Percentiles rank a stretch among this genome's conserved stretches.
phyloP scores from a whole-genome alignment of 371 early-diverging fungal genomes.

The Blakeslea trispora region DNA sequence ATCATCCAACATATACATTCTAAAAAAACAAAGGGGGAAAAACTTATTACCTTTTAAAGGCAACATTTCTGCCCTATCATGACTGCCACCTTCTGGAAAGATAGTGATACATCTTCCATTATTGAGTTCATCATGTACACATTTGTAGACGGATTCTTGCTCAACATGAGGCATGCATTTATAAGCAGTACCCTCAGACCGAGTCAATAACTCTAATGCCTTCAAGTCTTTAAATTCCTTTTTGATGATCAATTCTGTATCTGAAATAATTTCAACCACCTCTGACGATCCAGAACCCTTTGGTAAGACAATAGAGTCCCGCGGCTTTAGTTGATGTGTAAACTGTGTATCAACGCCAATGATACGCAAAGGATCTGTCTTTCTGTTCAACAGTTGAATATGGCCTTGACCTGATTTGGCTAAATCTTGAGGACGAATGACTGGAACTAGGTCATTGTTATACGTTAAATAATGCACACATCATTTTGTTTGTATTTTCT shows the following conservation, averaged over 20 bases:
- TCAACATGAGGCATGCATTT: slow-evolving; percentile 85
- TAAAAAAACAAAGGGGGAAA: not conserved
- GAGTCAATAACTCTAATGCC: slow-evolving; percentile 62
- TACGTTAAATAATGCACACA: no score
- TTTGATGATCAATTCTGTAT: slow-evolving; percentile 72
- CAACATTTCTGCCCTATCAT: slow-evolving; percentile 91
- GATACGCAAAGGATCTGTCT: slow-evolving; percentile 64
- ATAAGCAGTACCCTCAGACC: slow-evolving; percentile 59
- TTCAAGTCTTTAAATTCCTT: slow-evolving; percentile 68
- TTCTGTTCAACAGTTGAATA: slow-evolving; percentile 63
- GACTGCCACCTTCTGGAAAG: slow-evolving; percentile 96
- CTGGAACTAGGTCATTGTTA: slow-evolving; percentile 68
- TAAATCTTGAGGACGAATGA: slow-evolving; percentile 87
- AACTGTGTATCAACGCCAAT: slow-evolving; percentile 72
- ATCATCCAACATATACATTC: not conserved
- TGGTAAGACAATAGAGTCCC: slow-evolving; percentile 62
- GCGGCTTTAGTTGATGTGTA: slow-evolving; percentile 61
- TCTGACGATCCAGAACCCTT: slow-evolving; percentile 61
- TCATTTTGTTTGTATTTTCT: slow-evolving; percentile 10
- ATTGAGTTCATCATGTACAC: slow-evolving; percentile 77
- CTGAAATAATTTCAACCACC: slow-evolving; percentile 76
- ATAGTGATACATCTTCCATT: slow-evolving; percentile 87
- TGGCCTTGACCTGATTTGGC: slow-evolving; percentile 69
- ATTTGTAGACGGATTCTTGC: slow-evolving; percentile 78
- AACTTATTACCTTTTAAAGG: slow-evolving; percentile 86